phyloP scores from a whole-genome alignment of 2,329 filamentous ascomycete species.

The Orbilia quercus region DNA sequence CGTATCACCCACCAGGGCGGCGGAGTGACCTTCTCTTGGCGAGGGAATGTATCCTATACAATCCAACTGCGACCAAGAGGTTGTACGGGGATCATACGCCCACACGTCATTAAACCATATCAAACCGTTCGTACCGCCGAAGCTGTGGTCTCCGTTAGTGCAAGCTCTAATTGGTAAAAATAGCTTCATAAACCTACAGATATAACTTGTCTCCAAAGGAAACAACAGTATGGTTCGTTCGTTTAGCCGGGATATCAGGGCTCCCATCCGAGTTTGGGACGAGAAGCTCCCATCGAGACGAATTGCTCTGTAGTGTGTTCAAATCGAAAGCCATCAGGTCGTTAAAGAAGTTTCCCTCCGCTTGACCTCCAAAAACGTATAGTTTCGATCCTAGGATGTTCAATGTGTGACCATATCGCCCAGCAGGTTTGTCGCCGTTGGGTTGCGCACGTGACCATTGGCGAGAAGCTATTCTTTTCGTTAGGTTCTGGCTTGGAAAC shows the following conservation, averaged over 20 bases:
- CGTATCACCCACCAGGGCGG: slow-evolving; percentile 91
- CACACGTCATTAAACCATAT: slow-evolving; percentile 99
- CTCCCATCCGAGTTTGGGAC: slow-evolving; percentile 76
- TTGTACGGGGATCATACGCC: slow-evolving; percentile 87
- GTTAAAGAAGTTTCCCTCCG: slow-evolving; percentile 98
- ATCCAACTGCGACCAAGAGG: slow-evolving; percentile 87
- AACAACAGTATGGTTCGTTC: slow-evolving; percentile 94
- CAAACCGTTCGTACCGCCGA: slow-evolving; percentile 94
- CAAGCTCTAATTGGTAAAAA: slow-evolving; percentile 32
- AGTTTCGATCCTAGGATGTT: slow-evolving; percentile 98
- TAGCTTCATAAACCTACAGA: slow-evolving; percentile 70
- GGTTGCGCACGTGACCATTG: slow-evolving; percentile 97
- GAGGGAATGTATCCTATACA: slow-evolving; percentile 98
- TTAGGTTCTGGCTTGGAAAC: slow-evolving; percentile 24
- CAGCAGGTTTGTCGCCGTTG: slow-evolving; percentile 83
- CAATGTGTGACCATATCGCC: slow-evolving; percentile 93
- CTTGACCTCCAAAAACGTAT: slow-evolving; percentile 96
- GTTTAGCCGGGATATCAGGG: slow-evolving; percentile 80
- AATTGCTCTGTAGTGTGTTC: slow-evolving; percentile 89
- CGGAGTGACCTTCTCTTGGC: slow-evolving; percentile 91
- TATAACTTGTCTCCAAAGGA: slow-evolving; percentile 94
- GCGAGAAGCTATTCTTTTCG: slow-evolving; percentile 76
- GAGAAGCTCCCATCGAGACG: slow-evolving; percentile 95
- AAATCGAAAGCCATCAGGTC: slow-evolving; percentile 94
- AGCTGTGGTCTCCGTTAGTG: slow-evolving; percentile 68